Conservation (phyloP, 371 early-diverging fungal species). For the Mortierella sp. region DNA sequence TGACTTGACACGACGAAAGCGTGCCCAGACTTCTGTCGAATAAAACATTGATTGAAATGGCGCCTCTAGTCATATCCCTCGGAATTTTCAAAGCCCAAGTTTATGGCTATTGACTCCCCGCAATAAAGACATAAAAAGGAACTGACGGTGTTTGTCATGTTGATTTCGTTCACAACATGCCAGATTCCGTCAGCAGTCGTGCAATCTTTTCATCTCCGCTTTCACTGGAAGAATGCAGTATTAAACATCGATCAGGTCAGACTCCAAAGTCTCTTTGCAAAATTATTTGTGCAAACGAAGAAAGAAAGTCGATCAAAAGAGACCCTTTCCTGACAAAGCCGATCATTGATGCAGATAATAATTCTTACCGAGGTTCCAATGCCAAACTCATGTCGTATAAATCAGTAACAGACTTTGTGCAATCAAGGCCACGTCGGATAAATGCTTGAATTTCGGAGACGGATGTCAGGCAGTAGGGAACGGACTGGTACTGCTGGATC, state of each 20-base stretch:
- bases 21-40: too few species aligned
- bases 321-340: too few species aligned
- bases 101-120: too few species aligned
- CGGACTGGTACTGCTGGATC: conserved; percentile 92
- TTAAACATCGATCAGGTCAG: background rate
- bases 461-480: conserved; percentile 79
- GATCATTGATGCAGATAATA: background rate
- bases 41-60: too few species aligned
- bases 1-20: too few species aligned
- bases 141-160: background rate
- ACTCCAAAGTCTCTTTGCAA: background rate
- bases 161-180: conserved; percentile 19
- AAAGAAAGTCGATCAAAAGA: background rate
- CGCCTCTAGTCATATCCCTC: background rate
- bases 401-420: conserved; percentile 74
- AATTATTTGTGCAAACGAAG: background rate
- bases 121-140: background rate
- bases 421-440: conserved; percentile 70
- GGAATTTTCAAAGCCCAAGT: too few species aligned
- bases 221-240: conserved; percentile 12
- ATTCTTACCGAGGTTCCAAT: conserved; percentile 75
- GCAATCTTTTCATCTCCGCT: conserved; percentile 39
- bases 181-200: conserved; percentile 29
- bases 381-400: conserved; percentile 76
- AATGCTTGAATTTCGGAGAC: conserved; percentile 88